Evolutionary conservation across 108 stramenopile genomes (phyloP).

Genomic region (Phaeodactylum tricornutum): DNA sequence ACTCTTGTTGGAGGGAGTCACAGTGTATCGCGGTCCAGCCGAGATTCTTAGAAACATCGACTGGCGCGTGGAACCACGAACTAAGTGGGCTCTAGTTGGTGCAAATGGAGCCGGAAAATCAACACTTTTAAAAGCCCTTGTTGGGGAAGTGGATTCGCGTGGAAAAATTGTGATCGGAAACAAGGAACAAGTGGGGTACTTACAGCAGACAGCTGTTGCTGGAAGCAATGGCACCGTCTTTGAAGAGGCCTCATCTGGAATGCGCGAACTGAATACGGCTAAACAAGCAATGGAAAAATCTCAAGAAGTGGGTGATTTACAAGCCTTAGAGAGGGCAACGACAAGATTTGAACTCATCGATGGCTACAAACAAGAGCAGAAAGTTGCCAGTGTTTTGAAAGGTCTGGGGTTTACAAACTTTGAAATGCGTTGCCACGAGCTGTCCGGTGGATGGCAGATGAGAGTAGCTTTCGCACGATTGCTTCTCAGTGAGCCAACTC

Average conservation of each 20-base stretch:
- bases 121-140: constrained; percentile 89
- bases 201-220: constrained; percentile 74
- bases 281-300: constrained; percentile 24
- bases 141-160: constrained; percentile 39
- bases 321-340: constrained; percentile 47
- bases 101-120: constrained; percentile 92
- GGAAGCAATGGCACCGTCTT: constrained; percentile 77
- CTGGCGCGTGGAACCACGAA: constrained; percentile 63
- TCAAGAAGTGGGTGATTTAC: constrained; percentile 45
- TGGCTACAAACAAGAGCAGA: constrained; percentile 83
- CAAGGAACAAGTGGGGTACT: constrained; percentile 42
- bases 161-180: constrained; percentile 13
- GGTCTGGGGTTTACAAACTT: constrained; percentile 85
- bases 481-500: constrained; percentile 64
- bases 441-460: constrained; percentile 95
- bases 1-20: constrained; percentile 48
- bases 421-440: constrained; percentile 67
- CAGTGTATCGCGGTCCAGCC: constrained; percentile 46
- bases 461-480: constrained; percentile 78
- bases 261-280: constrained; percentile 59
- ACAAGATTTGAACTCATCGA: constrained; percentile 60
- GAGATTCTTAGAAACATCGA: constrained; percentile 47
- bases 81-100: constrained; percentile 52
- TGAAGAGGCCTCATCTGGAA: constrained; percentile 84
- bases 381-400: constrained; percentile 69